Evolutionary conservation across 139 green algal species (phyloP), one percentile per base, ranked within the genome.

Genomic region (Desmodesmus armatus): DNA sequence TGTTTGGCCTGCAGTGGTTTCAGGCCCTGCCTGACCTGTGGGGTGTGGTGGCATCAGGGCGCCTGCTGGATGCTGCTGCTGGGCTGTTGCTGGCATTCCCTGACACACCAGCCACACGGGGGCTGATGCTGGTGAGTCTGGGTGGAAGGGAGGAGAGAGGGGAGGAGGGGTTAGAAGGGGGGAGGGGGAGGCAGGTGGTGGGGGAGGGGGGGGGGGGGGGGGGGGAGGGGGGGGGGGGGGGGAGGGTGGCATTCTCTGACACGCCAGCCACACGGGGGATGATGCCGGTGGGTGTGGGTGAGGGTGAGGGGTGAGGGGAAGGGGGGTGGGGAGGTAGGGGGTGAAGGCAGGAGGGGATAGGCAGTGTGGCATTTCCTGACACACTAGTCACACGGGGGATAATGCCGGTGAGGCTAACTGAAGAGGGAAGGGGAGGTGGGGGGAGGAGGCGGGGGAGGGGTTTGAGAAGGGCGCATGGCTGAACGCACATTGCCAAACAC

Each of bases 1-100:
- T 82, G 53, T 82, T 71, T 19, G 23, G 71, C 37, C 37, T 71
- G 76, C 76, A 82, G 76, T 82, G 76, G 76, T 82, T 53, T 53
- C 76, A 53, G 3, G 23, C 60, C 3, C 55, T 82, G 35, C 76
- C 76, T n/a, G 76, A 82, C 37, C 35, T 82, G 3, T 82, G 76
- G 76, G 31, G 44, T 3, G 31, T 40, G 15, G 41, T 55, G 23
- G 23, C 37, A 37, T 40, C 58, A 39, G 76, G 17, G 3, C 55
- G 37, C 25, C 23, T 31, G 2, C 11, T 40, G 0, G 44, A 72
- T 41, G 76, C 53, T 29, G 23, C 44, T 1, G 19, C 39, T n/a
- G 76, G 55, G 2, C 33, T 82, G n/a, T 29, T 82, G 55, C 33
- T 82, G 35, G 47, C 47, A 37, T 53, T 47, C 23, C 76, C 76